Evolutionary conservation across 139 green algal genomes (phyloP), one percentile per base, ranked within the genome.

Genomic region (Nannochloris sp.): DNA sequence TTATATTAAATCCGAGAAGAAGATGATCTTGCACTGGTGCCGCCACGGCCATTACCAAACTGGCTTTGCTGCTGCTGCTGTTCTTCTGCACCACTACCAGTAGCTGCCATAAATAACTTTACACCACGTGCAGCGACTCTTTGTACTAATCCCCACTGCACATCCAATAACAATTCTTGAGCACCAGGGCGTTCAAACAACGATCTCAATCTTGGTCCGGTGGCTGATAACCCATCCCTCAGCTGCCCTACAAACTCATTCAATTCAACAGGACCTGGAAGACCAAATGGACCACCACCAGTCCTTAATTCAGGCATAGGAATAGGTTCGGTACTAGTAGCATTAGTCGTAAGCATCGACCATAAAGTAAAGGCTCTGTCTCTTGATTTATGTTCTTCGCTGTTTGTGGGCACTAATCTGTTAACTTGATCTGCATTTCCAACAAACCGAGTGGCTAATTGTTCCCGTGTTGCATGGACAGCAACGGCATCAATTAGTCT

Each of bases 91-190:
- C 27, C 15, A 8, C 56, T 64, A 61, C 48, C 60, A 9, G 62
- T 29, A n/a, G n/a, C n/a, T 15, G 74, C 84, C 37, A 85, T 72
- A 13, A 76, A 73, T 48, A 90, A 73, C 68, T 92, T 92, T 60
- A 95, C 81, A 54, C 75, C 64, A 24, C 89, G 75, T 3, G 87
- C 87, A 2, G 82, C 39, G 46, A 89, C 82, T 45, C 86, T 77
- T 37, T 77, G 64, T 31, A 64, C 59, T n/a, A 95, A 76, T 54
- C 82, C 75, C 23, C n/a, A 53, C 10, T 59, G 65, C 24, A 95
- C 47, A 32, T 84, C 76, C 2, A 70, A 59, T 7, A 83, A n/a
- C 38, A 91, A 54, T 30, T 93, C 83, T 24, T 64, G 29, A 1
- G 81, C 73, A 4, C 83, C 85, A 0, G 86, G 83, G 60, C 69